Evolutionary conservation across 352 stramenopile genomes (phyloP).

Genomic region (Phytophthora ohioensis): DNA sequence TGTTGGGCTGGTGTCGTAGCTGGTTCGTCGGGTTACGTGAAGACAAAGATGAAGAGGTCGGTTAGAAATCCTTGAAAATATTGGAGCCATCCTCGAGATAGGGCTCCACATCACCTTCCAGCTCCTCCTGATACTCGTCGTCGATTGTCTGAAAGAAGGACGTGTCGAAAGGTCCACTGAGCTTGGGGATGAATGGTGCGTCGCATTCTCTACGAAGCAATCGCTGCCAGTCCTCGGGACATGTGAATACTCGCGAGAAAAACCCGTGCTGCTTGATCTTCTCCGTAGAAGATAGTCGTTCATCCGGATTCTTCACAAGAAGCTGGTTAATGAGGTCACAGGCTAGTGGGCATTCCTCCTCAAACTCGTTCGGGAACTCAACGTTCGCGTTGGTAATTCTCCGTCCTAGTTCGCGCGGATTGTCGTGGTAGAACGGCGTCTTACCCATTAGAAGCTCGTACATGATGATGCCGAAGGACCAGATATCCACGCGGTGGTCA

Average conservation of each 20-base stretch:
- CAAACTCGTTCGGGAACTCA: conserved; percentile 73
- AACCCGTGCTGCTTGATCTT: conserved; percentile 71
- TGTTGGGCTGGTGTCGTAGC: conserved; percentile 3
- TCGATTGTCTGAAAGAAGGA: conserved; percentile 74
- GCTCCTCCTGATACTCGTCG: conserved; percentile 61
- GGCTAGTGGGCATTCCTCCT: conserved; percentile 52
- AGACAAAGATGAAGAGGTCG: conserved; percentile 17
- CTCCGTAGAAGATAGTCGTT: conserved; percentile 51
- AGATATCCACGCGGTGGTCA: conserved; percentile 80
- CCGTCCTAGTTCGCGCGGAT: conserved; percentile 78
- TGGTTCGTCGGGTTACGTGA: conserved; percentile 15
- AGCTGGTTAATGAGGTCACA: conserved; percentile 68
- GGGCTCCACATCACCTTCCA: conserved; percentile 57
- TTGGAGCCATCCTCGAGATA: conserved; percentile 78
- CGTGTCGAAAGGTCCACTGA: conserved; percentile 72
- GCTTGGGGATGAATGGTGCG: conserved; percentile 73
- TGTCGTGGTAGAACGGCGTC: conserved; percentile 91
- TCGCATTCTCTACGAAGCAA: conserved; percentile 50
- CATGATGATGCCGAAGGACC: conserved; percentile 88
- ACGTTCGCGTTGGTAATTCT: conserved; percentile 76
- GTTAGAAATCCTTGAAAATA: conserved; percentile 68
- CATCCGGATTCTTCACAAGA: conserved; percentile 63
- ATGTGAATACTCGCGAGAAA: conserved; percentile 54
- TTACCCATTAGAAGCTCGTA: conserved; percentile 88
- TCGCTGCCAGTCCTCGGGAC: conserved; percentile 47